Conservation (phyloP, 768 basidiomycete genomes). For the Boletus reticulatus region DNA sequence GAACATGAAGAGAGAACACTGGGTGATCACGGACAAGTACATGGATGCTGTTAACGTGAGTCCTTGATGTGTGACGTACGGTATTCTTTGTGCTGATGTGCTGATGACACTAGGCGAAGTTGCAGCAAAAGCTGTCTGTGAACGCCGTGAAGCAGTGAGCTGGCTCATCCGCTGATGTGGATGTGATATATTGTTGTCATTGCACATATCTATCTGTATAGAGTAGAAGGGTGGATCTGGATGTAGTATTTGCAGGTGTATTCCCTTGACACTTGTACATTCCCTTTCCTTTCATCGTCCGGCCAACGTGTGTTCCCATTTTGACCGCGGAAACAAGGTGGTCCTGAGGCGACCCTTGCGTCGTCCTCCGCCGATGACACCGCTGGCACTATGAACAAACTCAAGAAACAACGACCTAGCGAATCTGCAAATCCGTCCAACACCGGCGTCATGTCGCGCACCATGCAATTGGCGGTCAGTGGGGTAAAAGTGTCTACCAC, state of each 20-base stretch:
- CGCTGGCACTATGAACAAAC: conserved; percentile 19
- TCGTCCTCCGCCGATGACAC: background rate
- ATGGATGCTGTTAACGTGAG: conserved; percentile 90
- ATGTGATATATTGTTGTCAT: conserved; percentile 14
- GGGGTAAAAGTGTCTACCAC: conserved; percentile 3
- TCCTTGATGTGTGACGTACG: conserved; percentile 6
- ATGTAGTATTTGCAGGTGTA: conserved; percentile 18
- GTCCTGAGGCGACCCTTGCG: background rate
- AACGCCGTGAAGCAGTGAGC: conserved; percentile 21
- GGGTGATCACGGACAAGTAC: conserved; percentile 93
- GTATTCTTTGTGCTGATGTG: conserved; percentile 13
- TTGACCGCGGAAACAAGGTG: conserved; percentile 7
- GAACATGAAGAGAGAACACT: conserved; percentile 89
- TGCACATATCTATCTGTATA: conserved; percentile 13
- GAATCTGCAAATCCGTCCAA: conserved; percentile 2
- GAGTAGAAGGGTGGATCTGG: conserved; percentile 14
- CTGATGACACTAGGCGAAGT: conserved; percentile 35
- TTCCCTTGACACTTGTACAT: conserved; percentile 5
- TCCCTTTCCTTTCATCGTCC: background rate
- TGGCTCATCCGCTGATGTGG: background rate
- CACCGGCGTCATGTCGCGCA: conserved; percentile 21
- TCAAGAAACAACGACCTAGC: conserved; percentile 19
- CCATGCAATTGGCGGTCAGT: conserved; percentile 29
- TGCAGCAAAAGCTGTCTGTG: conserved; percentile 43
- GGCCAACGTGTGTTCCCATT: background rate